Base-by-base conservation (phyloP, 2,329 filamentous ascomycete genomes). In the Alternaria tenuissima region DNA sequence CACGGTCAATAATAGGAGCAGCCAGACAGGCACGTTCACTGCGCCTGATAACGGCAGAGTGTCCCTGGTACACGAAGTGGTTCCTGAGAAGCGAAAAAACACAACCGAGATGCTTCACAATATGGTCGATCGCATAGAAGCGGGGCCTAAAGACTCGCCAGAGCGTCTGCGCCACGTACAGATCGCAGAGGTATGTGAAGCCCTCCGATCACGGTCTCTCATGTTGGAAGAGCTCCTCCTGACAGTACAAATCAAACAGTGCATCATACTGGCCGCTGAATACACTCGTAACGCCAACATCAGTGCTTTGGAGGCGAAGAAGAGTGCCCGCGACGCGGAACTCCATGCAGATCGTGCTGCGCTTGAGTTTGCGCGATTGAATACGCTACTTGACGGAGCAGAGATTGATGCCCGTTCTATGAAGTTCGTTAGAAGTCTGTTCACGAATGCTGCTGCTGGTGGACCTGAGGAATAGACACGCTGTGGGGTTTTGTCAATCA, bases 171-270 rank as follows among this genome's bases (percentile, higher is more conserved):
- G 68, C 4, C 64, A 63, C 24, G 38, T 73, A 7, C 61, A 72
- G 44, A 70, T 73, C 22, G 67, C 70, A 57, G 65, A 76, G 66
- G 73, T 76, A 39, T 58, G 66, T 69, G 38, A 32, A 34, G 39
- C 52, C 39, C 48, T 62, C 18, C 34, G 54, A 24, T 14, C 22
- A 2, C 58, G 41, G 41, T 39, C 34, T 24, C 12, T 47, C 16
- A 41, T 61, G 14, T 43, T 56, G 24, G 6, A 55, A 12, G 60
- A 65, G 39, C 22, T 59, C 32, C 4, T 55, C 24, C 66, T 75
- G 56, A 71, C 59, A 7, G 44, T 43, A 16, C 24, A 30, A 48
- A 58, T 39, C 5, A 59, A 56, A 57, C 57, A 76, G 72, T 59
- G 62, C 55, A 53, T 73, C n/a, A 39, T 75, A 11, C 55, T 63